A percentile compares a stretch with the other conserved stretches of the same genome.
Conservation (phyloP, 1,284 basidiomycete species). For the Sanghuangporus baumii region DNA sequence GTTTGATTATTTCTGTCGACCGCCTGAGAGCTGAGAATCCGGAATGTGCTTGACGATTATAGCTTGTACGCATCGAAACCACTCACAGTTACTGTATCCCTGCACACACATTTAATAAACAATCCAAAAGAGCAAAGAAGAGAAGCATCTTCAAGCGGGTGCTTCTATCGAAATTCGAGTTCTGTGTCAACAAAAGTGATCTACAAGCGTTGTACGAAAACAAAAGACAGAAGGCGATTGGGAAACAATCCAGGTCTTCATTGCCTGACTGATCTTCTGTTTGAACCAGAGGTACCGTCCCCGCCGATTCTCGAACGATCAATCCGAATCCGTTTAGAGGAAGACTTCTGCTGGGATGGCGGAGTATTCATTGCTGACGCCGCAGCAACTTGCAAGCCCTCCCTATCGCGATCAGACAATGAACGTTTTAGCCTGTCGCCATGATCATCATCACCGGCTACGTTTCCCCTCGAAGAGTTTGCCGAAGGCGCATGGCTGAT, state of each 20-base stretch:
- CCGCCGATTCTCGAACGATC: constrained; percentile 43
- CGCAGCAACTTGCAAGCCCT: not conserved
- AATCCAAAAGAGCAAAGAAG: too few relatives aligned
- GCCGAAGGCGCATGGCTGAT: constrained; percentile 4
- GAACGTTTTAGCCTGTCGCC: constrained; percentile 61
- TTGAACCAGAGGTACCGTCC: not conserved
- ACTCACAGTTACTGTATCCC: too few relatives aligned
- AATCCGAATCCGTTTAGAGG: constrained; percentile 32
- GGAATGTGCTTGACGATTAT: too few relatives aligned
- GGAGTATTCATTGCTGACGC: not conserved
- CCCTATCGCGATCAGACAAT: constrained; percentile 34
- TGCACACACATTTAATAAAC: too few relatives aligned
- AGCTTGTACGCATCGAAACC: too few relatives aligned
- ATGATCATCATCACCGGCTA: constrained; percentile 41
- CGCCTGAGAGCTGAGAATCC: too few relatives aligned
- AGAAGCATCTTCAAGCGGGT: too few relatives aligned
- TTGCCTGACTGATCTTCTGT: not conserved
- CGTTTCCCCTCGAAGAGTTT: not conserved
- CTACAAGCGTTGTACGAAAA: too few relatives aligned
- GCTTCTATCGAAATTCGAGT: too few relatives aligned
- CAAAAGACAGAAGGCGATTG: not conserved
- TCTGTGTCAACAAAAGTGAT: too few relatives aligned
- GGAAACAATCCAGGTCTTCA: not conserved
- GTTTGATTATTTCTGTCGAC: too few relatives aligned
- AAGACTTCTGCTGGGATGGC: not conserved